A percentile compares a stretch with the other conserved stretches of the same genome.
Conservation (phyloP, 306 rosid species). For the Lathyrus sativus region DNA sequence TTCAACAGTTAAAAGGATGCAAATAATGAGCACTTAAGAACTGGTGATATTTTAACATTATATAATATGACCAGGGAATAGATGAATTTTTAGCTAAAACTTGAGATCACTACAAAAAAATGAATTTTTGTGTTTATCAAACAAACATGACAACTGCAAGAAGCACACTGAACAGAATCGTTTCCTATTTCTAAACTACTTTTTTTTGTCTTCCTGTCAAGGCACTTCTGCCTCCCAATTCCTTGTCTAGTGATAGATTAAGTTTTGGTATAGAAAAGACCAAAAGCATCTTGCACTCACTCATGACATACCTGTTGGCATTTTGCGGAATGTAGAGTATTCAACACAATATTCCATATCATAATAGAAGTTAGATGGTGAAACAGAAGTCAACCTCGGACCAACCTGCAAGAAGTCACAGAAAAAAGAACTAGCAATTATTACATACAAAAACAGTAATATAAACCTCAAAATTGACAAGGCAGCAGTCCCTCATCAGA, state of each 20-base stretch:
- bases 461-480: conserved; percentile 11
- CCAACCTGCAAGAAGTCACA: conserved; percentile 60
- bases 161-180: conserved; percentile 24
- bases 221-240: conserved; percentile 8
- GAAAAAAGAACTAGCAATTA: not conserved
- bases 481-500: conserved; percentile 4
- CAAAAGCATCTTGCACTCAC: conserved; percentile 26
- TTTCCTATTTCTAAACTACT: not conserved
- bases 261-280: not conserved
- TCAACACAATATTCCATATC: conserved; percentile 95
- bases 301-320: conserved; percentile 56
- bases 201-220: conserved; percentile 13
- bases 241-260: conserved; percentile 7
- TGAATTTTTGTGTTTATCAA: conserved; percentile 13
- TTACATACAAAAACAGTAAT: conserved; percentile 12
- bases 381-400: conserved; percentile 49
- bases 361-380: conserved; percentile 65
- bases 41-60: not conserved
- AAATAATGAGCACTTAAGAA: conserved; percentile 2
- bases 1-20: conserved; percentile 18
- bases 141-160: conserved; percentile 21
- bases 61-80: not conserved
- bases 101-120: conserved; percentile 4
- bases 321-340: conserved; percentile 77
- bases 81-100: conserved; percentile 24